Percentiles rank a stretch among this genome's conserved stretches.
Conservation (phyloP, 805 yeast species). For the Ogataea nakhonphanomensis region DNA sequence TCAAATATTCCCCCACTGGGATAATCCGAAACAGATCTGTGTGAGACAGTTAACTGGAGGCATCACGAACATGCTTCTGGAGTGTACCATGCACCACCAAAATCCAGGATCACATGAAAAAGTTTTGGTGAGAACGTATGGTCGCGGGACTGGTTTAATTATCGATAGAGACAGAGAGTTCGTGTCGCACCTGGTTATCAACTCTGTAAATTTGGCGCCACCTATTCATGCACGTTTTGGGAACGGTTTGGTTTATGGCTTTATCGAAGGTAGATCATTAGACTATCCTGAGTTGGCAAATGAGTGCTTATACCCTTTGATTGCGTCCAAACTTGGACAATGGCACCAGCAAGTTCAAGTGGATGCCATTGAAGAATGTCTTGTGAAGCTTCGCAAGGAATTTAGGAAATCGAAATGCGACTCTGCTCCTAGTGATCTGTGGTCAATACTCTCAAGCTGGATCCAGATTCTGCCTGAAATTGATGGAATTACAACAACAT, state of each 20-base stretch:
- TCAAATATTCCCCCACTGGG: constrained; percentile 43
- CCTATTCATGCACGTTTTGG: constrained; percentile 63
- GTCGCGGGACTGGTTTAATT: constrained; percentile 66
- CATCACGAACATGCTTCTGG: constrained; percentile 57
- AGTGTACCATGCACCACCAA: constrained; percentile 34
- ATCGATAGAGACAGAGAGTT: constrained; percentile 74
- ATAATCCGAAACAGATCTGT: constrained; percentile 26
- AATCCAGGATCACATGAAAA: constrained; percentile 27
- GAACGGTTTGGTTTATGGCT: constrained; percentile 73
- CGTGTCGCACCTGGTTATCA: constrained; percentile 62
- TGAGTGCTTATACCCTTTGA: constrained; percentile 47
- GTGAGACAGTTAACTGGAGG: constrained; percentile 56
- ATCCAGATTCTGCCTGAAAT: constrained; percentile 55
- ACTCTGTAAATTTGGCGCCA: constrained; percentile 63
- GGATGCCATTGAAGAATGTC: constrained; percentile 45
- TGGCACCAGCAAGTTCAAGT: constrained; percentile 58
- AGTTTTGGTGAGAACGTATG: constrained; percentile 66
- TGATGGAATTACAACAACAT: constrained; percentile 35
- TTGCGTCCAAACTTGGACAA: constrained; percentile 65
- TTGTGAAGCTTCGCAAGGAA: constrained; percentile 36
- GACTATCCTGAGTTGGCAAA: constrained; percentile 51
- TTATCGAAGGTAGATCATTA: constrained; percentile 59
- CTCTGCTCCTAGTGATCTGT: constrained; percentile 41
- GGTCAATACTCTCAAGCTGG: constrained; percentile 65
- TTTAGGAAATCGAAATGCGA: constrained; percentile 13